Conservation (phyloP, 805 yeast species). For the Wickerhamomyces chambardii region DNA sequence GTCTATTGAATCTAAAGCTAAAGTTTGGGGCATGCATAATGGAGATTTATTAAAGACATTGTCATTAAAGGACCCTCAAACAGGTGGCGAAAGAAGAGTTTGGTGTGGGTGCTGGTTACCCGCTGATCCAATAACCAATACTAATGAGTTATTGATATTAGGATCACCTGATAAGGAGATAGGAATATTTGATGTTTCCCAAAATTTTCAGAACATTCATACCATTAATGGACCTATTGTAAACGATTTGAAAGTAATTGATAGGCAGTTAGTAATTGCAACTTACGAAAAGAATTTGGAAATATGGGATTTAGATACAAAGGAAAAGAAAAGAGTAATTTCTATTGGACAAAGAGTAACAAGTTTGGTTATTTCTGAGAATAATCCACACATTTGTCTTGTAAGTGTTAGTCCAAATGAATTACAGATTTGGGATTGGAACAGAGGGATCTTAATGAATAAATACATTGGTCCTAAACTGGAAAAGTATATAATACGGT, state of each 20-base stretch:
- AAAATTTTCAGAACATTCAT: slow-evolving; percentile 16
- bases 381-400: slow-evolving; percentile 44
- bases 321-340: slow-evolving; percentile 33
- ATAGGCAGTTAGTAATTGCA: slow-evolving; percentile 57
- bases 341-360: slow-evolving; percentile 52
- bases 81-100: slow-evolving; percentile 21
- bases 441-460: slow-evolving; percentile 44
- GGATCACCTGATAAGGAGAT: slow-evolving; percentile 74
- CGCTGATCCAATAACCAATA: slow-evolving; percentile 1
- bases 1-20: slow-evolving; percentile 60
- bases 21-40: slow-evolving; percentile 53
- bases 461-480: slow-evolving; percentile 70
- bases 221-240: slow-evolving; percentile 36
- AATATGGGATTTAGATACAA: slow-evolving; percentile 43
- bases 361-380: slow-evolving; percentile 47
- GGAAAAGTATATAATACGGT: slow-evolving; percentile 58
- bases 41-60: slow-evolving; percentile 20
- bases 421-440: slow-evolving; percentile 73
- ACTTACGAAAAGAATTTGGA: slow-evolving; percentile 54
- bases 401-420: slow-evolving; percentile 69
- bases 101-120: slow-evolving; percentile 71
- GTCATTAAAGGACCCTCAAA: slow-evolving; percentile 5
- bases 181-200: slow-evolving; percentile 31
- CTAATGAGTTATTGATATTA: slow-evolving; percentile 44
- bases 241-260: slow-evolving; percentile 61